These are phyloP conservation scores for Inga leiocalycina DNA, from an alignment of 306 rosid genomes.

Conservation along the genomic window DNA sequence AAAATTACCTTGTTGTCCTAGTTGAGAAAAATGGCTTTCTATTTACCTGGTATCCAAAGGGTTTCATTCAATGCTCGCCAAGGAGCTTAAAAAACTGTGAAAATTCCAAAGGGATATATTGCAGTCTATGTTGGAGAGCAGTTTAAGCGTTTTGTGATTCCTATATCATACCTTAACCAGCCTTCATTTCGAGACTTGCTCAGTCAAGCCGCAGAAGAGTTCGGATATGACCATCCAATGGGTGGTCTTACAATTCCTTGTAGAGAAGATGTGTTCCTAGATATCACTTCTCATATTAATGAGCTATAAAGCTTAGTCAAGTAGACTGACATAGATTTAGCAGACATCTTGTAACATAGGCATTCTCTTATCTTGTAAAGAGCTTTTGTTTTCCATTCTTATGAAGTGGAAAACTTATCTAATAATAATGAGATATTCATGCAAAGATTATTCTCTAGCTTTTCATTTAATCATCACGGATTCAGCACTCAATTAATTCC, in stretches of 20 bases:
- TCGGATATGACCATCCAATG: not conserved
- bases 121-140: not conserved
- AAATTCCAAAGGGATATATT: conserved; percentile 35
- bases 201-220: not conserved
- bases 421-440: not conserved
- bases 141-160: not conserved
- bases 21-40: conserved; percentile 35
- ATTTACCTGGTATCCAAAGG: conserved; percentile 3
- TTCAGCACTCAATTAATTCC: not conserved
- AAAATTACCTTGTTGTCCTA: not conserved
- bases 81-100: not conserved
- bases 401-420: not conserved
- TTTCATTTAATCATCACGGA: not conserved
- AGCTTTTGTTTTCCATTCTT: conserved; percentile 1
- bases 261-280: not conserved
- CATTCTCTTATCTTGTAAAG: conserved; percentile 4
- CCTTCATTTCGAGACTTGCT: conserved; percentile 24
- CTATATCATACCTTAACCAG: not conserved
- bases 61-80: not conserved
- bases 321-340: conserved; percentile 1
- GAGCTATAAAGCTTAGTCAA: not conserved
- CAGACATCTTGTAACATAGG: not conserved
- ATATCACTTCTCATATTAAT: not conserved
- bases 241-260: not conserved
- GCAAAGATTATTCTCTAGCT: not conserved